phyloP scores from a whole-genome alignment of 1,139 yeast genomes.

The Debaryomyces udenii region DNA sequence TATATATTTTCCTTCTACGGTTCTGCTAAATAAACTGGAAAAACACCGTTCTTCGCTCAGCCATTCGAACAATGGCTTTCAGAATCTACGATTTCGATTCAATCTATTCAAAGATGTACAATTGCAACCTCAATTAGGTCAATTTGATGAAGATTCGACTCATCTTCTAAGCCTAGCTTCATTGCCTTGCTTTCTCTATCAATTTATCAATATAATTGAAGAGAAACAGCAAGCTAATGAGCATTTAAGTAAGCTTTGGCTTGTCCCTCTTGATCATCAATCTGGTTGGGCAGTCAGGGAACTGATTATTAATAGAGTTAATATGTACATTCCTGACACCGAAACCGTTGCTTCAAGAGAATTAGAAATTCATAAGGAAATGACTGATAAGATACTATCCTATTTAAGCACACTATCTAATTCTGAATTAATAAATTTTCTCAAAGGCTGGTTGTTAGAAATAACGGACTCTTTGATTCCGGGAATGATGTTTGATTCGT shows the following conservation, averaged over 20 bases:
- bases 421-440: conserved; percentile 30
- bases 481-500: conserved; percentile 42
- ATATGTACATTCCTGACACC: conserved; percentile 21
- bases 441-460: conserved; percentile 48
- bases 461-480: conserved; percentile 50
- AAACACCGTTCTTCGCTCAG: conserved; percentile 27
- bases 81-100: conserved; percentile 42
- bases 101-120: conserved; percentile 48
- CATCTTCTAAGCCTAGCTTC: conserved; percentile 33
- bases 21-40: conserved; percentile 30
- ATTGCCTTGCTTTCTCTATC: conserved; percentile 37
- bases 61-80: conserved; percentile 39
- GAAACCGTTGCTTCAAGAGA: conserved; percentile 23
- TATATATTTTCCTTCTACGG: conserved; percentile 41
- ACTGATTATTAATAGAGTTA: conserved; percentile 28
- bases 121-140: conserved; percentile 33
- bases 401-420: conserved; percentile 17
- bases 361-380: conserved; percentile 24
- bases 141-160: conserved; percentile 16
- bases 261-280: conserved; percentile 35
- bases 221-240: conserved; percentile 14
- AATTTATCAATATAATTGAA: conserved; percentile 27
- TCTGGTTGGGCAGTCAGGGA: conserved; percentile 41
- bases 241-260: conserved; percentile 28
- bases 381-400: conserved; percentile 26